A percentile compares a stretch with the other conserved stretches of the same genome.
These are phyloP conservation scores for Coprinellus aureogranulatus DNA, from an alignment of 768 basidiomycete species.

Conservation along the genomic window DNA sequence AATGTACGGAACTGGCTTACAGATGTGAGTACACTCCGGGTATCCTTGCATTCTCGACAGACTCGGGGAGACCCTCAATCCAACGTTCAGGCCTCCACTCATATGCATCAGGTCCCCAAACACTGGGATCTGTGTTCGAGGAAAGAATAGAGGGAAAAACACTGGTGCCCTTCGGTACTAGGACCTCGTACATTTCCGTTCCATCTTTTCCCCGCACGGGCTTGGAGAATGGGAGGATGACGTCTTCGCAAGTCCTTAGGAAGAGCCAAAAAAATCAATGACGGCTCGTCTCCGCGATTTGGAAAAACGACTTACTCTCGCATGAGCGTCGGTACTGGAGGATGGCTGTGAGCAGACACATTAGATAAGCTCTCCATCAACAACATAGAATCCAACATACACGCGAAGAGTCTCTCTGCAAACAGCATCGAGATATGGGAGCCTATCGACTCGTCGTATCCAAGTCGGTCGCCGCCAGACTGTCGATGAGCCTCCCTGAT, in stretches of 20 bases:
- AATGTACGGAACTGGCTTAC: background rate
- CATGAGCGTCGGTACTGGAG: conserved; percentile 13
- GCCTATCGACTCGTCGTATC: conserved; percentile 19
- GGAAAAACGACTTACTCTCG: conserved; percentile 13
- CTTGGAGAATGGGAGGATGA: conserved; percentile 38
- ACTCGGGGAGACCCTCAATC: conserved; percentile 7
- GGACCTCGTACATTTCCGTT: conserved; percentile 31
- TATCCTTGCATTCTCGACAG: conserved; percentile 7
- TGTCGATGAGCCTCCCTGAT: conserved; percentile 16
- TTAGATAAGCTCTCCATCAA: background rate
- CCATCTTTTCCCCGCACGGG: conserved; percentile 39
- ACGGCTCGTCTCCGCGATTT: background rate
- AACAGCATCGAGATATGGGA: conserved; percentile 23
- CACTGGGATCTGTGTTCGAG: conserved; percentile 36
- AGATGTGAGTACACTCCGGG: conserved; percentile 13
- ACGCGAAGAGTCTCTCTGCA: conserved; percentile 35
- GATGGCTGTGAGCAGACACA: conserved; percentile 12
- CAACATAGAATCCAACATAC: conserved; percentile 19
- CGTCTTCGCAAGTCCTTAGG: conserved; percentile 35
- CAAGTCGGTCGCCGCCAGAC: conserved; percentile 9
- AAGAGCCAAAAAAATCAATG: background rate
- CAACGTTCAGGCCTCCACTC: conserved; percentile 18
- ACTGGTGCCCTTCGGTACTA: conserved; percentile 37
- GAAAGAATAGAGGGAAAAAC: conserved; percentile 36
- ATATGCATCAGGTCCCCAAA: background rate